Conservation (phyloP, 2,329 filamentous ascomycete species). For the Orbilia blumenaviensis region DNA sequence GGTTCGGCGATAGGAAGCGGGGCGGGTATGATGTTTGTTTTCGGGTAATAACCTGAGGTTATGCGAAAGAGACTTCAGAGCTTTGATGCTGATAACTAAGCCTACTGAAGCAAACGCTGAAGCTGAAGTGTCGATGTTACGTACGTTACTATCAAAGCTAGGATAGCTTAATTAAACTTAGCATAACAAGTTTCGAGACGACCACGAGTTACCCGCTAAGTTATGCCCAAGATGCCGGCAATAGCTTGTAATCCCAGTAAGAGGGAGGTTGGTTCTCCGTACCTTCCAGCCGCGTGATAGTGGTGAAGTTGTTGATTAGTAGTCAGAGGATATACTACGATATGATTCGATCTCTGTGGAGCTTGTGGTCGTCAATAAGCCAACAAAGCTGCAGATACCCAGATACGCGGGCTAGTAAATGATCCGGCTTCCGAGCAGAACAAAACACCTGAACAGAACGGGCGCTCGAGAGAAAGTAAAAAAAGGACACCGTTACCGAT, state of each 20-base stretch:
- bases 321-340: neutral
- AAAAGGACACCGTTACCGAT: slow-evolving; percentile 12
- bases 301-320: neutral
- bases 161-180: slow-evolving; percentile 1
- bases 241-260: neutral
- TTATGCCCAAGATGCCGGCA: neutral
- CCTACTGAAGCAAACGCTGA: slow-evolving; percentile 17
- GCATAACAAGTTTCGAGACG: slow-evolving; percentile 1
- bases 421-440: slow-evolving; percentile 3
- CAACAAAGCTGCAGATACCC: neutral
- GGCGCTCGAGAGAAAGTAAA: too few relatives aligned
- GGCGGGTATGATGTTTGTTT: slow-evolving; percentile 37
- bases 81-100: neutral
- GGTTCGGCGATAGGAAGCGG: slow-evolving; percentile 28
- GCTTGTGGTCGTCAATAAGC: slow-evolving; percentile 8
- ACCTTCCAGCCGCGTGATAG: slow-evolving; percentile 2
- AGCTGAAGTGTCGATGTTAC: slow-evolving; percentile 9
- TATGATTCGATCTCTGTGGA: slow-evolving; percentile 4
- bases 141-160: neutral
- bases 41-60: slow-evolving; percentile 30
- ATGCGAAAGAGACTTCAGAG: slow-evolving; percentile 32
- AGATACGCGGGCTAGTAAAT: neutral
- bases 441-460: neutral
- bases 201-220: neutral
- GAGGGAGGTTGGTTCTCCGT: slow-evolving; percentile 28